phyloP scores from a whole-genome alignment of 2,329 filamentous ascomycete species.

The Venturia effusa region DNA sequence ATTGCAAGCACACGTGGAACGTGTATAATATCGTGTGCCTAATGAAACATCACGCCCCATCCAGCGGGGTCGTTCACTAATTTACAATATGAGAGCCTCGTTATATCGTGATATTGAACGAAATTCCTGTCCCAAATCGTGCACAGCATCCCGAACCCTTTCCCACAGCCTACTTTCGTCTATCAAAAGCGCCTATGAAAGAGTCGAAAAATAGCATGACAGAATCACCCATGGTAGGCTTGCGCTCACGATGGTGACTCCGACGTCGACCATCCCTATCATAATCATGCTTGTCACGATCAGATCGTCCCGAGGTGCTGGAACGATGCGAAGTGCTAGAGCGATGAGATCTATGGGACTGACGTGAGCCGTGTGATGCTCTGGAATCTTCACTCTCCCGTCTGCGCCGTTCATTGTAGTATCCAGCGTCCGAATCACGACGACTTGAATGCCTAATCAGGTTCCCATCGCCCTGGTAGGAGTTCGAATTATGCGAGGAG shows the following conservation, averaged over 20 bases:
- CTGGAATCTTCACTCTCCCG: not conserved
- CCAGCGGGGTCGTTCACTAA: not conserved
- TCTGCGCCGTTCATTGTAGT: not conserved
- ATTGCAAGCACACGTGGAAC: too few species aligned
- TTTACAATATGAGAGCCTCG: not conserved
- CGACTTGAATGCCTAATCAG: not conserved
- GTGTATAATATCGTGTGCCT: not conserved
- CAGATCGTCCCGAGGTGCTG: not conserved
- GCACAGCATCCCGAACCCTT: not conserved
- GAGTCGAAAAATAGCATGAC: not conserved
- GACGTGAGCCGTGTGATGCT: not conserved
- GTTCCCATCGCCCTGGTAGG: not conserved
- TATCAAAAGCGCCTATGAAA: slow-evolving; percentile 5
- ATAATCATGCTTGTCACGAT: not conserved
- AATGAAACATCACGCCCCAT: not conserved
- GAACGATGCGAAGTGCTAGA: not conserved
- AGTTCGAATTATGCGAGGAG: not conserved
- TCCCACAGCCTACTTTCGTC: not conserved
- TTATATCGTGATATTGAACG: not conserved
- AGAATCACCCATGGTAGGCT: slow-evolving; percentile 1
- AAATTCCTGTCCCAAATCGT: not conserved
- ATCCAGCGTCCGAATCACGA: not conserved
- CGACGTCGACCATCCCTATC: not conserved
- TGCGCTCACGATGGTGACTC: not conserved
- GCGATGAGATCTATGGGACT: not conserved